Base-by-base conservation (phyloP, 352 stramenopile genomes). In the Phytophthora lateralis region DNA sequence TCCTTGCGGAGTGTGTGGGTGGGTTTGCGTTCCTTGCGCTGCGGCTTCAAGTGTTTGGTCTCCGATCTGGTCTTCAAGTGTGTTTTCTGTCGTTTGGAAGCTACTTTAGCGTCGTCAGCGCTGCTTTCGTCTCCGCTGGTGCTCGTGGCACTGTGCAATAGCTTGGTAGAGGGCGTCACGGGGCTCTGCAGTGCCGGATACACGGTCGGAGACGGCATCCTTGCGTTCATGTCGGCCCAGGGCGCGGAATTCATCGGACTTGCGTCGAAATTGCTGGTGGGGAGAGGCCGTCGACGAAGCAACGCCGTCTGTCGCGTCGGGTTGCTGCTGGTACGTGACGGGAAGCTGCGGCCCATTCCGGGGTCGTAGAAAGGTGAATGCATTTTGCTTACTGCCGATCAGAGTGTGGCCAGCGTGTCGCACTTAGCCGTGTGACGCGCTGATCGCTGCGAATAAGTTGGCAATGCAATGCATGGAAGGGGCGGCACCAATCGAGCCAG, bases 1-100 rank as follows among this genome's bases (percentile, higher is more conserved):
- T 70, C 63, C 6, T 67, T 68, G 6, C 63, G 68, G 11, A 76
- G 44, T 10, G 55, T 65, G 49, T 73, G 63, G 7, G 63, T 76
- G 4, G 63, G 68, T 37, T 66, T 73, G 42, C 58, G 58, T 37
- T 72, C 67, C 21, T 69, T 75, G 8, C 52, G 58, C 14, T 54
- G 63, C 3, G 49, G 44, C 11, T 63, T 63, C 18, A 4, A 17
- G 12, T 50, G 43, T 18, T 46, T 57, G 12, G 37, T 52, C 48
- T 24, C n/a, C 15, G 37, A 6, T 24, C 21, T 24, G 21, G 21
- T 24, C 21, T 24, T 24, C 21, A 24, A 24, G 1, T 24, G 21
- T 24, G 29, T 50, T 38, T 47, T 55, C 35, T 37, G 45, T 55
- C 61, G 38, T 38, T 69, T 65, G 9, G 35, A 24, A 2, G 27